Evolutionary conservation across 768 basidiomycete species (phyloP), one percentile per base, ranked within the genome.

Genomic region (Sporobolomyces phaffii): DNA sequence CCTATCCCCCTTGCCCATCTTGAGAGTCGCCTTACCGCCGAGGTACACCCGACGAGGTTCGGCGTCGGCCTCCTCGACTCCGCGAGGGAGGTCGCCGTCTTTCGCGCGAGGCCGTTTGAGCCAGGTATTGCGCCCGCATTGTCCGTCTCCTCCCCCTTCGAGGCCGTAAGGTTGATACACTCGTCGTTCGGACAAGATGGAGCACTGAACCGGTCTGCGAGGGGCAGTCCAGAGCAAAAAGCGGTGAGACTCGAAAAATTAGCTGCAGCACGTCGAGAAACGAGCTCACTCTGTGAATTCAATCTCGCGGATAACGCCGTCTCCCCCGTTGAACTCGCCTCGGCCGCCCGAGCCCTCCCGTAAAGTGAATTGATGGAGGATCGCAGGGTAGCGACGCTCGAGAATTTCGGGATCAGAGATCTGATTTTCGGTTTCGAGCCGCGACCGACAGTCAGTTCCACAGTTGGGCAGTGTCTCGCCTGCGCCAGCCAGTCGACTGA

Each of bases 341-440:
- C 71, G 61, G 20, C 72, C 73, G 8, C 69, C 72, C 0, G 66
- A 71, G 0, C 69, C 72, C 24, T 71, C 43, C 4, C 74, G 62
- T 2, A 75, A 15, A 9, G 57, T 60, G 60, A 96, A 96, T 73
- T 83, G 85, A 75, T 90, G 90, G n/a, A 97, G 72, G 73, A 96
- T 81, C 18, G 96, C 85, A 0, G 93, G 92, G 77, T 97, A 97
- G 44, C 93, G 85, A 47, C 93, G 84, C 76, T 96, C 93, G 44
- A 97, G 82, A 73, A 96, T 88, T 75, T 97, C 93, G 24, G 94
- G 88, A 73, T 96, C 93, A 0, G 91, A 91, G 73, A 91, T 91
- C 75, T 45, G 48, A n/a, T n/a, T n/a, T n/a, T n/a, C n/a, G n/a
- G n/a, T n/a, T n/a, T n/a, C n/a, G n/a, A n/a, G n/a, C n/a, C n/a